phyloP scores from a whole-genome alignment of 192 early-diverging fungal genomes.

The Chytriomyces sp. region DNA sequence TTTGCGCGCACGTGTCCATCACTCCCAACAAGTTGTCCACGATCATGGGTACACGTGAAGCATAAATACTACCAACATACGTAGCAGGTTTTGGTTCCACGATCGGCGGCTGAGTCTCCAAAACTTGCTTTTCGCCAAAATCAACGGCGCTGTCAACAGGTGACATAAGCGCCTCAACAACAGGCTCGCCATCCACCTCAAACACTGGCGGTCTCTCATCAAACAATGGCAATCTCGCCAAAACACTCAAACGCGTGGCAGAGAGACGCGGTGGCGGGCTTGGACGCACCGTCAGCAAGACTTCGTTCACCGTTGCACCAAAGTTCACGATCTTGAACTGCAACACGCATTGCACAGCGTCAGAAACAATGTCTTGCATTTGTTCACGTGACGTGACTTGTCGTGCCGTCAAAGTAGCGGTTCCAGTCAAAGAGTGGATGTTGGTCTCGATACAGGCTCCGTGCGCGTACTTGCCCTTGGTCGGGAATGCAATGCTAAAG shows the following conservation, averaged over 20 bases:
- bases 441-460: conserved; percentile 12
- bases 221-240: neutral
- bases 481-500: conserved; percentile 24
- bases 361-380: neutral
- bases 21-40: neutral
- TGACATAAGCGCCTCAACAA: neutral
- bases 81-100: too few species aligned
- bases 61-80: neutral
- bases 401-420: neutral
- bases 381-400: neutral
- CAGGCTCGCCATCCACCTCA: conserved; percentile 12
- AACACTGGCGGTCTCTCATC: neutral
- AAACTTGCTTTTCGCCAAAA: neutral
- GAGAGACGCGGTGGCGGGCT: neutral
- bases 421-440: neutral
- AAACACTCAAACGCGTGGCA: neutral
- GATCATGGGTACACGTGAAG: neutral
- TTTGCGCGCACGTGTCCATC: conserved; percentile 2
- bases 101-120: neutral
- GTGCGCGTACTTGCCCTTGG: neutral
- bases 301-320: neutral
- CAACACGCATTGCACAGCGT: neutral
- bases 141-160: conserved; percentile 30
- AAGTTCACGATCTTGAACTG: conserved; percentile 2
- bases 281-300: neutral